Base-by-base conservation (phyloP, 306 rosid species). In the Malus orientalis region DNA sequence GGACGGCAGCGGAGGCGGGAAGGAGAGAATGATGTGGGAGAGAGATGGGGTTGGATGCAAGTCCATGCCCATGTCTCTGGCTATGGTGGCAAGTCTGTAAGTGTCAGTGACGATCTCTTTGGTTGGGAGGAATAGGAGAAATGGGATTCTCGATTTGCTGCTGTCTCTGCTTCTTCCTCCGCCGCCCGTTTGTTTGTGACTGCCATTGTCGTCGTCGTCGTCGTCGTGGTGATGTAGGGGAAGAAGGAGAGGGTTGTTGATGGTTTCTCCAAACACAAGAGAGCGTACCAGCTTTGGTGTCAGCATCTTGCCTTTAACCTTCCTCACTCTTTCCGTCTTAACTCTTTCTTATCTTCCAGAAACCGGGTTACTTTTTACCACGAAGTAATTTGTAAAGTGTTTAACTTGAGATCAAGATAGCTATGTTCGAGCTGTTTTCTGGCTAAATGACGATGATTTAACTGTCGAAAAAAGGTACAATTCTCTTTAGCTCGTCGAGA, bases 251-350 rank as follows among this genome's bases (percentile, higher is more conserved):
- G 88, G 82, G 67, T 77, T 75, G 87, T 85, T 82, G 33, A 89
- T 81, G 85, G 86, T 61, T 74, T 86, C 89, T 0, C 90, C 90
- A 2, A 89, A 73, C 9, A 89, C 87, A 16, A 84, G 86, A 77
- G 91, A 86, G 19, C 91, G 91, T 44, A 86, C 85, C 85, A 89
- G 87, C 89, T 89, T 89, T 73, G 87, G 79, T 8, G 94, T 86
- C 62, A 89, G 90, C 94, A 89, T 89, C 72, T 81, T 60, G 19
- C 57, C 19, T 54, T 53, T 45, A 36, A 23, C 36, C 66, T 5
- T 60, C 13, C 53, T 11, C 82, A 44, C 32, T 49, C 58, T 55
- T 20, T 71, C 63, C 42, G 7, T 30, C n/a, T 15, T 6, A 63
- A 30, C 63, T 9, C 63, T 23, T 23, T 23, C 11, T 22, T 11